phyloP scores from a whole-genome alignment of 2,329 filamentous ascomycete genomes.

The Nothophoma quercina region DNA sequence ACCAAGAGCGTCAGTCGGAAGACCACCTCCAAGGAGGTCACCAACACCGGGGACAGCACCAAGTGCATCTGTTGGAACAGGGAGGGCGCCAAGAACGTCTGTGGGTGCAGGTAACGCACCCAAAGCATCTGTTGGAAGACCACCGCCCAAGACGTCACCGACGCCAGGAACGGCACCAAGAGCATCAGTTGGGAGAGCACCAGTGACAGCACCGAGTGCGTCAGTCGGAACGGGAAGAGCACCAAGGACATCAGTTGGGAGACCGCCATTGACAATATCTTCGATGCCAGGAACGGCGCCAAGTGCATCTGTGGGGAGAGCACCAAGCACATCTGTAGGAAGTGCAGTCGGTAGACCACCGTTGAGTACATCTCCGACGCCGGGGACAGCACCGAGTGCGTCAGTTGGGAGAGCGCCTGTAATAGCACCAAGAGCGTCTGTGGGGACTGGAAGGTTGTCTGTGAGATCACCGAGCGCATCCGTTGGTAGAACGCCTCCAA shows the following conservation, averaged over 20 bases:
- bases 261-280: no score
- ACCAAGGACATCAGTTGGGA: not conserved
- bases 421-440: not conserved
- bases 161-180: not conserved
- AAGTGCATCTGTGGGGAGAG: not conserved
- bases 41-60: no score
- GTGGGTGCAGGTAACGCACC: no score
- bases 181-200: not conserved
- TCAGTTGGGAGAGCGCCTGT: not conserved
- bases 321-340: not conserved
- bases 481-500: no score
- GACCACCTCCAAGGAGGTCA: not conserved
- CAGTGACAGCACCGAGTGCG: not conserved
- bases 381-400: not conserved
- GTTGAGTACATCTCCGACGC: not conserved
- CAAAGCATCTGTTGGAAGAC: not conserved
- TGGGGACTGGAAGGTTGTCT: not conserved
- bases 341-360: not conserved
- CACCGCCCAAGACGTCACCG: not conserved
- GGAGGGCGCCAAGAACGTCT: no score
- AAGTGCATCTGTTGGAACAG: no score
- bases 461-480: no score
- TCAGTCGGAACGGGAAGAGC: not conserved
- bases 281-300: not conserved
- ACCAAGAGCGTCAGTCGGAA: slow-evolving; percentile 1